These are phyloP conservation scores for Hymenoscyphus infarciens DNA, from an alignment of 2,329 filamentous ascomycete genomes.

Conservation along the genomic window DNA sequence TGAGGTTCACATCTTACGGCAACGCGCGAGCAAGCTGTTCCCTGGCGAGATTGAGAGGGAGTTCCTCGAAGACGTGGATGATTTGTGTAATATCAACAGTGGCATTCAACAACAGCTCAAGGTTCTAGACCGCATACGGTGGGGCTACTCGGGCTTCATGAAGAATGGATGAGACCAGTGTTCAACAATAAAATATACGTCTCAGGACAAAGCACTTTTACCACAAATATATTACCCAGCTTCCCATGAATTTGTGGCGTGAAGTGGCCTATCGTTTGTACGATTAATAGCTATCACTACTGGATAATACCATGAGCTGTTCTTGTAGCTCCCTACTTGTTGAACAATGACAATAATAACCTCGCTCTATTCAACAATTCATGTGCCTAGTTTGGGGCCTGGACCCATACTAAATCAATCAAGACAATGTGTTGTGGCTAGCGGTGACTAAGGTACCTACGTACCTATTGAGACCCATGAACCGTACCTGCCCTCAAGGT, in stretches of 20 bases:
- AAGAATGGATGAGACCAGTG: not conserved
- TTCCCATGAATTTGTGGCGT: not conserved
- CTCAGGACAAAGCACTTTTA: not conserved
- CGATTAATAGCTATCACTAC: too few species aligned
- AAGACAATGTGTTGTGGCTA: too few species aligned
- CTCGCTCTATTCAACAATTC: too few species aligned
- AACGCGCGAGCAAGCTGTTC: slow-evolving; percentile 63
- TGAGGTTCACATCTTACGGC: slow-evolving; percentile 80
- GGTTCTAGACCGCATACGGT: slow-evolving; percentile 79
- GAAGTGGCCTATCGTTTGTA: not conserved
- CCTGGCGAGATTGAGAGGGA: slow-evolving; percentile 74
- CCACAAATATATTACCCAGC: not conserved
- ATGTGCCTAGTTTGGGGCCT: too few species aligned
- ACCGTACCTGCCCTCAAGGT: not conserved
- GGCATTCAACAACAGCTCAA: slow-evolving; percentile 74
- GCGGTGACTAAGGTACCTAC: too few species aligned
- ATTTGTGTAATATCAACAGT: slow-evolving; percentile 75
- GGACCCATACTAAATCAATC: too few species aligned
- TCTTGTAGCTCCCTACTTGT: too few species aligned
- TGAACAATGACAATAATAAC: too few species aligned
- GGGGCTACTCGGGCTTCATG: slow-evolving; percentile 67
- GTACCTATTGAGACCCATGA: not conserved
- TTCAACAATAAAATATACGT: not conserved
- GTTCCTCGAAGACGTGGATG: slow-evolving; percentile 83
- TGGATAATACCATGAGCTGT: too few species aligned